Conservation (phyloP, 1,284 basidiomycete genomes). For the Ganoderma sinense region DNA sequence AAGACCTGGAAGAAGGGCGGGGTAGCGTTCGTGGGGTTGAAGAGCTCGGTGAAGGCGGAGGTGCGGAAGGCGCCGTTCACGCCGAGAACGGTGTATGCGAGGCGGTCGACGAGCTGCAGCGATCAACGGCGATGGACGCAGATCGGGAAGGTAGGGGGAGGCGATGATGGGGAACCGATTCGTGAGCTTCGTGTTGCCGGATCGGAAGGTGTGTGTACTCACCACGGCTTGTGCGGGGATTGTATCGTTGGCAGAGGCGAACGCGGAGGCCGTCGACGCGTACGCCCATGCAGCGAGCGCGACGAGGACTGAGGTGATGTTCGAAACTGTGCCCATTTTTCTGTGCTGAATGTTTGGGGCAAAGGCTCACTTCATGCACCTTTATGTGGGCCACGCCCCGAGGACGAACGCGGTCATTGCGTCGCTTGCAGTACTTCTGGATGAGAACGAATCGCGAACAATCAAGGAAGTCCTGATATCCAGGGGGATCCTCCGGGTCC, state of each 20-base stretch:
- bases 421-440: too few species aligned
- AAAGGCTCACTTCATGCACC: too few species aligned
- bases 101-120: conserved; percentile 42
- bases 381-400: too few species aligned
- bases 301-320: too few species aligned
- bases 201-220: conserved; percentile 10
- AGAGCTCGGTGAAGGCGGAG: conserved; percentile 34
- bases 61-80: conserved; percentile 41
- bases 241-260: conserved; percentile 8
- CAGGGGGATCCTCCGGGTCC: too few species aligned
- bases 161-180: neutral
- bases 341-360: too few species aligned
- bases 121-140: neutral
- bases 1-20: conserved; percentile 78
- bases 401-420: too few species aligned
- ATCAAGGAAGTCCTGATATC: too few species aligned
- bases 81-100: conserved; percentile 41
- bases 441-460: too few species aligned
- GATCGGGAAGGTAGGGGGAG: neutral
- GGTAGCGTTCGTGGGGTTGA: conserved; percentile 50
- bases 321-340: too few species aligned
- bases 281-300: conserved; percentile 23
- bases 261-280: conserved; percentile 13
- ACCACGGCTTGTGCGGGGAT: conserved; percentile 37
- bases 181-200: conserved; percentile 6